Conservation (phyloP, 202 grass and related monocot species). For the Cymbopogon flexuosus region DNA sequence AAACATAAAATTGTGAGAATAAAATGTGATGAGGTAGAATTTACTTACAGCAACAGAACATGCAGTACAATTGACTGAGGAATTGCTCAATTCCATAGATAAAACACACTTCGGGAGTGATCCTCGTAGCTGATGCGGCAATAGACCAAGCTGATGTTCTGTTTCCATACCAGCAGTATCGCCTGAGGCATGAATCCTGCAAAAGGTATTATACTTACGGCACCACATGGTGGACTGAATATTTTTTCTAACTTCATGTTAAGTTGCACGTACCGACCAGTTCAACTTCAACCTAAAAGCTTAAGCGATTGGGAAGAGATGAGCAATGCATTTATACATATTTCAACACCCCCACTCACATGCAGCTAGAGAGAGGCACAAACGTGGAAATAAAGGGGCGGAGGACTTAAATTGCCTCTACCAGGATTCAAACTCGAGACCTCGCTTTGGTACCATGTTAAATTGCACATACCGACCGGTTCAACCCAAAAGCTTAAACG, state of each 20-base stretch:
- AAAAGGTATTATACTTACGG: constrained; percentile 33
- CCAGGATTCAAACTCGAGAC: no score
- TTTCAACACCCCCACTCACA: no score
- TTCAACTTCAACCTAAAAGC: no score
- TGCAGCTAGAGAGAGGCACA: no score
- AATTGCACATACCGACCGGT: no score
- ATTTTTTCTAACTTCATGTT: background rate
- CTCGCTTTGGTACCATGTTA: no score
- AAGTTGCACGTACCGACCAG: no score
- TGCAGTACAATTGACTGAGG: constrained; percentile 52
- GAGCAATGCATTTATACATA: no score
- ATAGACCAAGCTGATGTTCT: constrained; percentile 76
- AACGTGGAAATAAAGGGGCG: no score
- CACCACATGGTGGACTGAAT: background rate
- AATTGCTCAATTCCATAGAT: constrained; percentile 36
- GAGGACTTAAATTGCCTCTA: no score
- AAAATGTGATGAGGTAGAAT: background rate
- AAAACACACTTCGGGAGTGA: constrained; percentile 53
- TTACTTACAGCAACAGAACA: constrained; percentile 58
- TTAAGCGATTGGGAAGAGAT: no score
- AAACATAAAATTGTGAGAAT: background rate
- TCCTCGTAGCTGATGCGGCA: constrained; percentile 79
- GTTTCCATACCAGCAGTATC: constrained; percentile 65
- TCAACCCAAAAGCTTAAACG: no score
- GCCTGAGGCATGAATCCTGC: constrained; percentile 80